Evolutionary conservation across 257 asterid genomes (phyloP).

Genomic region (Marsdenia floribunda): DNA sequence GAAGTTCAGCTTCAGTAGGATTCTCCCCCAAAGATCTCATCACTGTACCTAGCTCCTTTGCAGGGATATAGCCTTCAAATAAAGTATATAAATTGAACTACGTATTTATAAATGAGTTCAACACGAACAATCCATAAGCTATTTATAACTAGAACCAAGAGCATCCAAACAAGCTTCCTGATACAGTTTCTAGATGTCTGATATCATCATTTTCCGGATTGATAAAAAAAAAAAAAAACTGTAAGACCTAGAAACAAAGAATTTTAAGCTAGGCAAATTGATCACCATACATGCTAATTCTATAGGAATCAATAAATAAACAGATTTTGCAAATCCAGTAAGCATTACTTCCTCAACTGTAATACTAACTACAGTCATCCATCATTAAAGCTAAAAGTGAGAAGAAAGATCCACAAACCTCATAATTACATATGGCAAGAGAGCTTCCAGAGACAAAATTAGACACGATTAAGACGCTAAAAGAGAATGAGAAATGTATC

Average conservation of each 20-base stretch:
- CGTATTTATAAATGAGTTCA: neutral
- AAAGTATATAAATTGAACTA: neutral
- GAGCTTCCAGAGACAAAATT: neutral
- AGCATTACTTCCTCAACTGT: neutral
- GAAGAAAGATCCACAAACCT: neutral
- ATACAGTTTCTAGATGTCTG: neutral
- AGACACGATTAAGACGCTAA: neutral
- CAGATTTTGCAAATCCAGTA: neutral
- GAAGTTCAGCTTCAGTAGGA: conserved; percentile 60
- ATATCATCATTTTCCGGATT: neutral
- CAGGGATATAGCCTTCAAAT: conserved; percentile 50
- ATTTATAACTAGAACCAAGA: neutral
- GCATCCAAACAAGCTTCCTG: neutral
- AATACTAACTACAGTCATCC: neutral
- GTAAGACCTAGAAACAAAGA: no score
- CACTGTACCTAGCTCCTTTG: conserved; percentile 64
- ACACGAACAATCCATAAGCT: neutral
- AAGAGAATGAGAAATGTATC: neutral
- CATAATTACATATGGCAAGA: neutral
- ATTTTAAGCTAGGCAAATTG: neutral
- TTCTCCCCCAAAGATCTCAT: conserved; percentile 70
- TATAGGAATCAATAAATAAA: neutral
- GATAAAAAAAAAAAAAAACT: no score
- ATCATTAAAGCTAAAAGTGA: neutral
- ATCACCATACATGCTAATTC: neutral